phyloP scores from a whole-genome alignment of 495 filamentous ascomycete species.

The Penicillium flavigenum region DNA sequence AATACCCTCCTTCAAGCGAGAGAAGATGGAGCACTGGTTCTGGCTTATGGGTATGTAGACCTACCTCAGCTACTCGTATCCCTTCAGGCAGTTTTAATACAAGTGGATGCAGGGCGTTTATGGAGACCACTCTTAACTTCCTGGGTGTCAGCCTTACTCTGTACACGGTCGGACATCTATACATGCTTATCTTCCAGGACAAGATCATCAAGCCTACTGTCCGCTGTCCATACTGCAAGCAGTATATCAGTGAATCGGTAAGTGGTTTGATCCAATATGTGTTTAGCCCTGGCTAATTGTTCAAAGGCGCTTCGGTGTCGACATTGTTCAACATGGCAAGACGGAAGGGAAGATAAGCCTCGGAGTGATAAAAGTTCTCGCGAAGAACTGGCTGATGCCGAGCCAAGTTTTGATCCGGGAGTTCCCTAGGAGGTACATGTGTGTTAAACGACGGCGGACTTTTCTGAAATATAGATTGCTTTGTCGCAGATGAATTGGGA shows the following conservation, averaged over 20 bases:
- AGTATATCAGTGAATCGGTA: constrained; percentile 65
- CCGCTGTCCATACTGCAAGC: constrained; percentile 71
- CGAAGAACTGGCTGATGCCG: not conserved
- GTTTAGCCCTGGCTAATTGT: not conserved
- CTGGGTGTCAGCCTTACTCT: constrained; percentile 63
- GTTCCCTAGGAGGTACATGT: not conserved
- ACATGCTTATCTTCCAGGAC: constrained; percentile 59
- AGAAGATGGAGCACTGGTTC: constrained; percentile 67
- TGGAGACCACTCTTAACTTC: constrained; percentile 67
- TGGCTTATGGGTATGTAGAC: constrained; percentile 63
- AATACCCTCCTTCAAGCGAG: constrained; percentile 67
- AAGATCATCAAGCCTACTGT: constrained; percentile 69
- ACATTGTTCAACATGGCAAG: constrained; percentile 75
- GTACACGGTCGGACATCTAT: constrained; percentile 64
- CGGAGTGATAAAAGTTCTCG: not conserved
- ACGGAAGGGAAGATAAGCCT: constrained; percentile 63
- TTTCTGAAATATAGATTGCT: not conserved
- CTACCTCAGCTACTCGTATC: not conserved
- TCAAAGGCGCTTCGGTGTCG: constrained; percentile 60
- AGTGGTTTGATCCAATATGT: constrained; percentile 9
- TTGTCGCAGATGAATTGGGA: not conserved
- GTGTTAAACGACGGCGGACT: not conserved
- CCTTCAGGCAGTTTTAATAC: not conserved
- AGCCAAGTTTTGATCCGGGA: not conserved
- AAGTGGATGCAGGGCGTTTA: constrained; percentile 49